Evolutionary conservation across 768 basidiomycete species (phyloP).

Genomic region (Mycena maculata): DNA sequence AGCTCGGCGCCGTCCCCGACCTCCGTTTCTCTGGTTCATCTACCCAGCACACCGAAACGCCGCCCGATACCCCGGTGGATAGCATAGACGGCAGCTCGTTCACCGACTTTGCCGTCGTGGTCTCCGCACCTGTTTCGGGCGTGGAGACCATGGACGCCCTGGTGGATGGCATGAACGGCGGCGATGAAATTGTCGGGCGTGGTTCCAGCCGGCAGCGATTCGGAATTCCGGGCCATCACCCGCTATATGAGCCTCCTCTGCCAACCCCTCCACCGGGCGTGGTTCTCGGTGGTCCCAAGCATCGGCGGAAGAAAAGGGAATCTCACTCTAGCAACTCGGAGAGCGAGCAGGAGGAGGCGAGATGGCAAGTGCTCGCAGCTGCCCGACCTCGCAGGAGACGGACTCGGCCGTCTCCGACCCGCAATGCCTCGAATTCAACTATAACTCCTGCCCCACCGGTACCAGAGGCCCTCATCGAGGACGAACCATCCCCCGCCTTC

Average conservation of each 20-base stretch:
- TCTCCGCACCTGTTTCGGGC: constrained; percentile 80
- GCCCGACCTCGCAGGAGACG: constrained; percentile 50
- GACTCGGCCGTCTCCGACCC: constrained; percentile 36
- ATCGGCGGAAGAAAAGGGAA: constrained; percentile 46
- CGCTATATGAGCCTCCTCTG: constrained; percentile 84
- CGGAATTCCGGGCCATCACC: constrained; percentile 72
- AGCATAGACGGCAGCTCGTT: constrained; percentile 52
- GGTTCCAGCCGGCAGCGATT: constrained; percentile 62
- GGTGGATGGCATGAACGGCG: constrained; percentile 90
- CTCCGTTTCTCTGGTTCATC: constrained; percentile 77
- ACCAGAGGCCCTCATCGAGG: constrained; percentile 18
- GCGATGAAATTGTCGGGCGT: constrained; percentile 62
- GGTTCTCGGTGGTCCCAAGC: constrained; percentile 67
- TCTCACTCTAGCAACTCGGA: constrained; percentile 61
- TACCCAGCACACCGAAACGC: constrained; percentile 74
- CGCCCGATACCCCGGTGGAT: constrained; percentile 77
- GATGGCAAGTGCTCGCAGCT: constrained; percentile 39
- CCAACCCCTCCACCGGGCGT: constrained; percentile 87
- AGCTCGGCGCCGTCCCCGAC: constrained; percentile 57
- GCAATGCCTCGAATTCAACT: constrained; percentile 35
- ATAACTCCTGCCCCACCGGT: constrained; percentile 28
- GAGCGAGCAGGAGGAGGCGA: constrained; percentile 61
- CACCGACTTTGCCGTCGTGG: constrained; percentile 71
- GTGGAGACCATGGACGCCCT: constrained; percentile 91
- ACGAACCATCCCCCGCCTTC: constrained; percentile 20